Percentiles rank a stretch among this genome's conserved stretches.
These are phyloP conservation scores for Mycena galopus DNA, from an alignment of 768 basidiomycete genomes.

Conservation along the genomic window DNA sequence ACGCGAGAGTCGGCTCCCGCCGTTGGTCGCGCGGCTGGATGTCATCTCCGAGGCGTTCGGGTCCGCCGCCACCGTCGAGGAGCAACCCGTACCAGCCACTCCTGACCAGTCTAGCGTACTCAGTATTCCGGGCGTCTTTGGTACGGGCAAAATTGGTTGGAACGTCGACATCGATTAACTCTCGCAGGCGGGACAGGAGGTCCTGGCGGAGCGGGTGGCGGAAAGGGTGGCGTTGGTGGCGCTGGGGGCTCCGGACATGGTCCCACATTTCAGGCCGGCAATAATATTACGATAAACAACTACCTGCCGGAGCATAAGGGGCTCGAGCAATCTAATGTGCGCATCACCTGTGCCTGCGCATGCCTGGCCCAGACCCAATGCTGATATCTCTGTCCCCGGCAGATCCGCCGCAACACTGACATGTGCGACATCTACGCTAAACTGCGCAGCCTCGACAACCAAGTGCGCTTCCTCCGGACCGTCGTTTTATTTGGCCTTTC, in stretches of 20 bases:
- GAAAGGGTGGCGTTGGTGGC: neutral
- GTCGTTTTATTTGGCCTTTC: slow-evolving; percentile 18
- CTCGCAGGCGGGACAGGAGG: slow-evolving; percentile 4
- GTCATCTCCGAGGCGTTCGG: neutral
- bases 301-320: neutral
- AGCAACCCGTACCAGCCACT: no score
- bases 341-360: neutral
- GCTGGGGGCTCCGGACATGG: neutral
- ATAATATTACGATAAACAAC: neutral
- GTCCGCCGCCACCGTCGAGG: neutral
- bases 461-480: no score
- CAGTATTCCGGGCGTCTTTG: neutral
- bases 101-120: no score
- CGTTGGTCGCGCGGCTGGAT: neutral
- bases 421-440: no score
- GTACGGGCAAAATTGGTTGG: slow-evolving; percentile 5
- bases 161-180: neutral
- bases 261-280: neutral
- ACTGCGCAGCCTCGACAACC: slow-evolving; percentile 9
- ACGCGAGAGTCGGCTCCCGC: slow-evolving; percentile 10
- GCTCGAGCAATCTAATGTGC: slow-evolving; percentile 6
- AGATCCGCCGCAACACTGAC: slow-evolving; percentile 5
- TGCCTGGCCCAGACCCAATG: neutral
- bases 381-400: slow-evolving; percentile 4
- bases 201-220: slow-evolving; percentile 2